Percentiles rank a stretch among this genome's conserved stretches.
Conservation (phyloP, 164 flowering plant species). For the grape (Vitis vinifera) region DNA sequence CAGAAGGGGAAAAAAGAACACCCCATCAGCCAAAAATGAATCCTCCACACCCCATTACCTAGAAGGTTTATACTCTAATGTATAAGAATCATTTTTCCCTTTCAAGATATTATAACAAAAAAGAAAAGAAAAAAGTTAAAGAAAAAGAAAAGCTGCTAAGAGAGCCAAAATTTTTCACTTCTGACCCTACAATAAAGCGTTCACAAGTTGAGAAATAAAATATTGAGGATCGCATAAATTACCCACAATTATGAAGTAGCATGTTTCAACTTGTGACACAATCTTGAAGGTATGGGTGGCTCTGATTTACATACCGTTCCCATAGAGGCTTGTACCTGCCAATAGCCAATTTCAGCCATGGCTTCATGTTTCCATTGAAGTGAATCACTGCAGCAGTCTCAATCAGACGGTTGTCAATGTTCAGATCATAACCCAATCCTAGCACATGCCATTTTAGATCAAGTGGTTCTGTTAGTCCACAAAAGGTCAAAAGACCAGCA, state of each 20-base stretch:
- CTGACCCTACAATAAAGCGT: slow-evolving; percentile 29
- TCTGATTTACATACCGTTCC: slow-evolving; percentile 62
- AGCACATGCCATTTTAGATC: slow-evolving; percentile 92
- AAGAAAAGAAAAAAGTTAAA: neutral
- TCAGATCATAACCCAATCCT: slow-evolving; percentile 72
- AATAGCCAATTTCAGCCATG: slow-evolving; percentile 76
- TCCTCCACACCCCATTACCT: slow-evolving; percentile 24
- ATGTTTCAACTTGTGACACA: slow-evolving; percentile 45
- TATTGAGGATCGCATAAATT: slow-evolving; percentile 9
- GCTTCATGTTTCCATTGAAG: slow-evolving; percentile 85
- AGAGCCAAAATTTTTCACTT: slow-evolving; percentile 30
- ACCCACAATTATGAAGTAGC: slow-evolving; percentile 9
- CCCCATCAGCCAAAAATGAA: slow-evolving; percentile 38
- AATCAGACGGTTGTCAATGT: slow-evolving; percentile 69
- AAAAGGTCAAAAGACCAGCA: slow-evolving; percentile 70
- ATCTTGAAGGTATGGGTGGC: slow-evolving; percentile 52
- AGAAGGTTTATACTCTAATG: slow-evolving; percentile 17
- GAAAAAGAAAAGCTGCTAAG: slow-evolving; percentile 19
- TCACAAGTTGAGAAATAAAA: slow-evolving; percentile 4
- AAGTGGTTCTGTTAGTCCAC: slow-evolving; percentile 85
- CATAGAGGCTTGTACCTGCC: slow-evolving; percentile 68
- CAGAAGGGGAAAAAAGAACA: slow-evolving; percentile 15
- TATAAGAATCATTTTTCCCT: slow-evolving; percentile 20
- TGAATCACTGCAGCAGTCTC: slow-evolving; percentile 84
- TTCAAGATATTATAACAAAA: slow-evolving; percentile 8